Percentiles rank a stretch among this genome's conserved stretches.
These are phyloP conservation scores for Aspergillus tubingensis DNA, from an alignment of 2,329 filamentous ascomycete species.

Conservation along the genomic window DNA sequence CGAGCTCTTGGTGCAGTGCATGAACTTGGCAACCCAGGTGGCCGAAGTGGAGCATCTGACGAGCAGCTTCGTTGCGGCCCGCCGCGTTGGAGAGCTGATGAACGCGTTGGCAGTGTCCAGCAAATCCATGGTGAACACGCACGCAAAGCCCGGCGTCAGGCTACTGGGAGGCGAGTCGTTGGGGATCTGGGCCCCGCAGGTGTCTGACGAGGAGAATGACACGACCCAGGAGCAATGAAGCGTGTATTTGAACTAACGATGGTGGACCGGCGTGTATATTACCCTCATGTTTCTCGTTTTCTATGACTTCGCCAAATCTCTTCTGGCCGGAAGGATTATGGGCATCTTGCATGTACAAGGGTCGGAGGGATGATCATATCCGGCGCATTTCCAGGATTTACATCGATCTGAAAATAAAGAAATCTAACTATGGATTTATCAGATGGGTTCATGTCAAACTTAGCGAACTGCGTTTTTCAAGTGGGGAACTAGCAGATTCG, in stretches of 20 bases:
- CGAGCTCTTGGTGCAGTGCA: conserved; percentile 76
- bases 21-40: conserved; percentile 83
- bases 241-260: conserved; percentile 5
- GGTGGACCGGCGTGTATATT: conserved; percentile 9
- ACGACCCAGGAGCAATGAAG: conserved; percentile 8
- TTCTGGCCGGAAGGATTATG: not conserved
- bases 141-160: conserved; percentile 46
- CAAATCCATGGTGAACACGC: conserved; percentile 65
- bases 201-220: conserved; percentile 28
- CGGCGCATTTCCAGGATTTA: not conserved
- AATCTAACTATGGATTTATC: not conserved
- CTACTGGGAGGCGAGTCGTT: conserved; percentile 38
- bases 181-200: conserved; percentile 42
- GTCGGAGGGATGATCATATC: not conserved
- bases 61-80: conserved; percentile 62
- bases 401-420: conserved; percentile 1
- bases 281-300: conserved; percentile 5
- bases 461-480: no score
- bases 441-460: no score
- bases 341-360: not conserved
- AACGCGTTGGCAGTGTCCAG: conserved; percentile 75
- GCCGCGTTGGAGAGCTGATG: conserved; percentile 73
- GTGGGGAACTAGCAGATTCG: no score
- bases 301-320: not conserved
- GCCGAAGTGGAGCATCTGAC: conserved; percentile 69